These are phyloP conservation scores for Leishmania gerbilli DNA, from an alignment of 208 protist genomes.

Conservation along the genomic window DNA sequence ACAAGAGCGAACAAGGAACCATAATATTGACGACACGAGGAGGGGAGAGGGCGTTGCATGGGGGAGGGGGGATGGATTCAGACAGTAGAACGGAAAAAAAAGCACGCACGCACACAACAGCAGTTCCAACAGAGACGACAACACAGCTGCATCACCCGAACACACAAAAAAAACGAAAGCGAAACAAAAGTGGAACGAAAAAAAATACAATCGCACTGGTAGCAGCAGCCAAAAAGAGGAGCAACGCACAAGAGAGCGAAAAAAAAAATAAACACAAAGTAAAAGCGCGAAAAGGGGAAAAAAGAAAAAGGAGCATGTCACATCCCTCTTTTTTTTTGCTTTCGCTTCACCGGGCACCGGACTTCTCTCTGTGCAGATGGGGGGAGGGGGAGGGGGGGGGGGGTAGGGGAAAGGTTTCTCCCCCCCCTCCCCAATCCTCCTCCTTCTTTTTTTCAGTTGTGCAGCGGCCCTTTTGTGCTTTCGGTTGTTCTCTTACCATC, in stretches of 20 bases:
- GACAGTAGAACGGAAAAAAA: conserved; percentile 4
- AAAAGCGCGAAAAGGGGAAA: background rate
- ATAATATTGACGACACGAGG: conserved; percentile 1
- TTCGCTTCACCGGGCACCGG: background rate
- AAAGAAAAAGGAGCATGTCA: background rate
- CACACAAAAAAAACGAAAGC: conserved; percentile 6
- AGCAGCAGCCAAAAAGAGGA: conserved; percentile 23
- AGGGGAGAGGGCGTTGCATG: background rate
- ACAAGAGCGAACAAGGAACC: conserved; percentile 9
- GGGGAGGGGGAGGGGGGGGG: too few species aligned
- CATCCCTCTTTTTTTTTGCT: background rate
- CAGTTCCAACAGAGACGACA: conserved; percentile 5
- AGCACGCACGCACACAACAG: conserved; percentile 3
- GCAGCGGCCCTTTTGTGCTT: background rate
- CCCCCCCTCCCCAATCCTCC: too few species aligned
- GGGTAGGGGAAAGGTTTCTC: too few species aligned
- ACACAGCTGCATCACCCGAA: background rate
- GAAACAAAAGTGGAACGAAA: conserved; percentile 7
- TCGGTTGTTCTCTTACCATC: background rate
- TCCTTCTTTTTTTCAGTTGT: background rate
- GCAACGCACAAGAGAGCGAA: background rate
- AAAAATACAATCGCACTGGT: conserved; percentile 1
- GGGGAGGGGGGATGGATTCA: background rate
- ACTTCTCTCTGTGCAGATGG: background rate
- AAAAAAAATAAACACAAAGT: background rate